Conservation (phyloP, 2,329 filamentous ascomycete genomes). For the Fusarium sp. region DNA sequence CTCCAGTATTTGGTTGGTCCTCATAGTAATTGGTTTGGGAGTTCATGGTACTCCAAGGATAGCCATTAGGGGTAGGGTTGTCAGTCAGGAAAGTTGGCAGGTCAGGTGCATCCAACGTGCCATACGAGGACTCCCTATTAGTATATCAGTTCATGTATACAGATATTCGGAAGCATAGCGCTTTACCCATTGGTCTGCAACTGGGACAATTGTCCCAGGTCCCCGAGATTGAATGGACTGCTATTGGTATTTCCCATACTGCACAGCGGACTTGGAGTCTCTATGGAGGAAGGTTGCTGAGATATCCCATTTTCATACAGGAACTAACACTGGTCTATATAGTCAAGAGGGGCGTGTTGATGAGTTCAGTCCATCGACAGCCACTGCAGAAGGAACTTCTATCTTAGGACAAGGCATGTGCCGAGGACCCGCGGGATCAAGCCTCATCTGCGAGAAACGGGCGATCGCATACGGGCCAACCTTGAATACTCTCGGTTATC, state of each 20-base stretch:
- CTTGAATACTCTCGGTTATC: constrained; percentile 3
- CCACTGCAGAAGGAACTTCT: constrained; percentile 1
- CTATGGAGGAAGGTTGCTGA: not conserved
- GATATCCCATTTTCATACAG: not conserved
- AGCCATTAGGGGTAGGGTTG: constrained; percentile 58
- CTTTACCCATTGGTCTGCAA: constrained; percentile 37
- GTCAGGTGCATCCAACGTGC: constrained; percentile 49
- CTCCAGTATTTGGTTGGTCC: constrained; percentile 59
- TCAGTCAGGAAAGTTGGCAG: constrained; percentile 56
- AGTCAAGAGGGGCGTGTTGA: not conserved
- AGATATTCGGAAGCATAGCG: not conserved
- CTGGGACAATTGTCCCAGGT: constrained; percentile 30
- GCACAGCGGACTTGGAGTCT: not conserved
- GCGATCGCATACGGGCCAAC: constrained; percentile 1
- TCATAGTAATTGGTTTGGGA: constrained; percentile 60
- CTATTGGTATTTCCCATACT: constrained; percentile 37
- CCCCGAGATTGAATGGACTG: constrained; percentile 18
- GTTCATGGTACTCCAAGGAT: constrained; percentile 60
- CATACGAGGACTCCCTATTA: constrained; percentile 50
- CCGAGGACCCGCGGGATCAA: constrained; percentile 23
- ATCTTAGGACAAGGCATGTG: constrained; percentile 7
- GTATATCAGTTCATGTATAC: constrained; percentile 3
- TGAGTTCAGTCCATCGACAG: constrained; percentile 3
- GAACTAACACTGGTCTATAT: constrained; percentile 28
- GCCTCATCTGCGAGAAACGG: constrained; percentile 6